These are phyloP conservation scores for Spergularia marina DNA, from an alignment of 148 eudicot species.

Conservation along the genomic window DNA sequence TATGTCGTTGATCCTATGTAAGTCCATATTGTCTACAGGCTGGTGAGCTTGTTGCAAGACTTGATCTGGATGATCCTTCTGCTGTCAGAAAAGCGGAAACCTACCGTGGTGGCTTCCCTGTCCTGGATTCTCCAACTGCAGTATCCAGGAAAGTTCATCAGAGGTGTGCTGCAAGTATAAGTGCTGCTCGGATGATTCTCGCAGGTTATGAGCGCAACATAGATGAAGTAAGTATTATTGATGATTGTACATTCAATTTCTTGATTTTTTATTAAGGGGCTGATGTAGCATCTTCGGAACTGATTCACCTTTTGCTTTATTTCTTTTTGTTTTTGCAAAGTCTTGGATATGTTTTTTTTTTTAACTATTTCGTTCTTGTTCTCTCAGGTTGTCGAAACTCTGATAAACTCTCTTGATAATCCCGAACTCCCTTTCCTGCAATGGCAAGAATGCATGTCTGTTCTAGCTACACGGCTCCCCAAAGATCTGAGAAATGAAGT, in stretches of 20 bases:
- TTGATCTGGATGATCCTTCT: conserved; percentile 96
- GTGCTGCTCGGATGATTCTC: conserved; percentile 92
- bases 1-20: background rate
- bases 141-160: conserved; percentile 96
- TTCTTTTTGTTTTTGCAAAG: background rate
- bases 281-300: background rate
- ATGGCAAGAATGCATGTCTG: conserved; percentile 99
- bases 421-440: conserved; percentile 95
- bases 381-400: conserved; percentile 70
- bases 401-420: conserved; percentile 87
- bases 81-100: conserved; percentile 99
- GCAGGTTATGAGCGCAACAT: conserved; percentile 94
- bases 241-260: background rate
- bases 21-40: conserved; percentile 46
- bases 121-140: conserved; percentile 84
- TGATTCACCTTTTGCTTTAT: background rate
- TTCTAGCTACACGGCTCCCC: conserved; percentile 85
- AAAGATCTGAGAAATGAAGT: conserved; percentile 86
- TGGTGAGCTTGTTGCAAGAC: conserved; percentile 90
- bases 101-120: conserved; percentile 77
- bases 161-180: conserved; percentile 82
- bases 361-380: conserved; percentile 13
- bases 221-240: conserved; percentile 59
- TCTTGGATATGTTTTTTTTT: background rate
- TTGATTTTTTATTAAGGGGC: conserved; percentile 4